phyloP scores from a whole-genome alignment of 805 yeast genomes.

The Yamadazyma kitorensis region DNA sequence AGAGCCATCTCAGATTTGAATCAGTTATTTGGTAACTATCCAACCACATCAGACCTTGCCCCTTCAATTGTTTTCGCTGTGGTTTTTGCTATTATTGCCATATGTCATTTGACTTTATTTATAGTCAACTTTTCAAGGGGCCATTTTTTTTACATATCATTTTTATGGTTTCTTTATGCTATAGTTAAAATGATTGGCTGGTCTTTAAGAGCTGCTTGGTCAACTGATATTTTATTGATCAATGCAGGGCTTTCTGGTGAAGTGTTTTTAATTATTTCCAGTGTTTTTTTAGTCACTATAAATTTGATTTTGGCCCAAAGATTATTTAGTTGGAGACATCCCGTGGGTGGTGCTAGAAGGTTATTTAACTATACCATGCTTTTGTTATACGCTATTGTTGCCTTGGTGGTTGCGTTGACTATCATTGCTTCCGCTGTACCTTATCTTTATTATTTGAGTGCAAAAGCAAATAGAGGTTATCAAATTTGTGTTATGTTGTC shows the following conservation, averaged over 20 bases:
- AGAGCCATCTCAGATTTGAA: slow-evolving; percentile 41
- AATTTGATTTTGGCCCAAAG: slow-evolving; percentile 68
- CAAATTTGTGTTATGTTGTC: slow-evolving; percentile 28
- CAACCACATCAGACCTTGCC: slow-evolving; percentile 48
- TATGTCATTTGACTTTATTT: slow-evolving; percentile 49
- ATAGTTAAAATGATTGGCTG: slow-evolving; percentile 56
- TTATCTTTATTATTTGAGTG: slow-evolving; percentile 52
- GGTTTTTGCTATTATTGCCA: slow-evolving; percentile 43
- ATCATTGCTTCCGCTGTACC: slow-evolving; percentile 63
- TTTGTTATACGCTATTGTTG: slow-evolving; percentile 48
- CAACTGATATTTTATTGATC: slow-evolving; percentile 43
- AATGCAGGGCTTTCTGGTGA: slow-evolving; percentile 54
- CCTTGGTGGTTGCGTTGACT: slow-evolving; percentile 58
- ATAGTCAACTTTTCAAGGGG: slow-evolving; percentile 49
- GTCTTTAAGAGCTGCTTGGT: slow-evolving; percentile 57
- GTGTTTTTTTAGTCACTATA: slow-evolving; percentile 53
- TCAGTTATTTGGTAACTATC: slow-evolving; percentile 64
- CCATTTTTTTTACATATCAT: slow-evolving; percentile 55
- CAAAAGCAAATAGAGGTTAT: slow-evolving; percentile 19
- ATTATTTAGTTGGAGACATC: slow-evolving; percentile 74
- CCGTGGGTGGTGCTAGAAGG: slow-evolving; percentile 56
- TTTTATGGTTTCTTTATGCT: slow-evolving; percentile 52
- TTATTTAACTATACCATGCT: slow-evolving; percentile 51
- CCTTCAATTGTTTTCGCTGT: slow-evolving; percentile 58
- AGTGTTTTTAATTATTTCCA: slow-evolving; percentile 54